A percentile compares a stretch with the other conserved stretches of the same genome.
Evolutionary conservation across 225 moss, liverwort and hornwort species (phyloP).

Genomic region (Lunularia cruciata): DNA sequence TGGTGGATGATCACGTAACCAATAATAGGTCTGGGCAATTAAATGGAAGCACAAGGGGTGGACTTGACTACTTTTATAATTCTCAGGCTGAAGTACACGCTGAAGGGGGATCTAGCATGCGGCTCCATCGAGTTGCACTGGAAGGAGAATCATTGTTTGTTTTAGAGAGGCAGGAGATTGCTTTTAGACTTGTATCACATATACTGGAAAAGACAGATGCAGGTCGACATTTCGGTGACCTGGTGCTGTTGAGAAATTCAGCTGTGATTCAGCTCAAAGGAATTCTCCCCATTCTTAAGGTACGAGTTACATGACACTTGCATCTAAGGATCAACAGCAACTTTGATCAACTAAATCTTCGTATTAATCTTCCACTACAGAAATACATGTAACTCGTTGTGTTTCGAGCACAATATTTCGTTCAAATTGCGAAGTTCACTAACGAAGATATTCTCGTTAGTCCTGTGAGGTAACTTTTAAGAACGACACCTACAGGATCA

Average conservation of each 20-base stretch:
- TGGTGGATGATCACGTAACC: constrained; percentile 24
- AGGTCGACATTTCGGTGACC: constrained; percentile 30
- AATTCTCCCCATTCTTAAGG: constrained; percentile 62
- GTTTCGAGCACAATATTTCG: too few relatives aligned
- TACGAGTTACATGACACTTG: too few relatives aligned
- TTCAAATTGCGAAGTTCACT: too few relatives aligned
- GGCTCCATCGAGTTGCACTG: constrained; percentile 39
- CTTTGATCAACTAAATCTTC: too few relatives aligned
- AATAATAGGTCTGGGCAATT: constrained; percentile 1
- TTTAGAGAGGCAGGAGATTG: constrained; percentile 64
- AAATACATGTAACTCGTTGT: too few relatives aligned
- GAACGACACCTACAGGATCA: too few relatives aligned
- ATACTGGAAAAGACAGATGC: constrained; percentile 45
- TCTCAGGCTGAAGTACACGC: constrained; percentile 28
- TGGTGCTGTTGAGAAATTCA: constrained; percentile 52
- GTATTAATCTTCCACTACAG: too few relatives aligned
- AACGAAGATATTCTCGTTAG: too few relatives aligned
- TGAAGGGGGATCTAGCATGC: constrained; percentile 35
- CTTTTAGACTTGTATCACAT: constrained; percentile 56
- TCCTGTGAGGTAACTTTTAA: too few relatives aligned
- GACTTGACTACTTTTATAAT: constrained; percentile 23
- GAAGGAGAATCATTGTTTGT: constrained; percentile 57
- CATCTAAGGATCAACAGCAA: too few relatives aligned
- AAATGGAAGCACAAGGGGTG: constrained; percentile 29
- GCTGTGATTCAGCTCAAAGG: constrained; percentile 58